Evolutionary conservation across 495 filamentous ascomycete genomes (phyloP).

Genomic region (Xylaria scruposa): DNA sequence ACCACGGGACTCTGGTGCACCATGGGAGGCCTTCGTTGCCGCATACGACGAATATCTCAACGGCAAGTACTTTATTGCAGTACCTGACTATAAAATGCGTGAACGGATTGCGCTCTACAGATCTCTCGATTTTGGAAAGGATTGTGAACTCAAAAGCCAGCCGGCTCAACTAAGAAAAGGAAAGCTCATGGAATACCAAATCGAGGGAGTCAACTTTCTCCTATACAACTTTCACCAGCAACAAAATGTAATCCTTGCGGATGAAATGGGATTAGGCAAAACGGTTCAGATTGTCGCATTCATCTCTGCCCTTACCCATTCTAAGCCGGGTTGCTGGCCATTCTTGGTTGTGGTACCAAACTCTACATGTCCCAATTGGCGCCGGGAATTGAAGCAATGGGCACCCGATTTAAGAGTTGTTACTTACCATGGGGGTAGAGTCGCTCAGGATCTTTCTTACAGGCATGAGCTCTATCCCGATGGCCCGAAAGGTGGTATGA

Average conservation of each 20-base stretch:
- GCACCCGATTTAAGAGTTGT: conserved; percentile 84
- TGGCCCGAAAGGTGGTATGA: conserved; percentile 59
- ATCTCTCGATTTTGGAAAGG: conserved; percentile 65
- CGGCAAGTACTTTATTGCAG: conserved; percentile 69
- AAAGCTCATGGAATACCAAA: conserved; percentile 89
- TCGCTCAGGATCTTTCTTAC: conserved; percentile 71
- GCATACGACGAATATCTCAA: conserved; percentile 87
- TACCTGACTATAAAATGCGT: conserved; percentile 60
- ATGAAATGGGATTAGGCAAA: conserved; percentile 99
- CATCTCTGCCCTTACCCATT: conserved; percentile 76
- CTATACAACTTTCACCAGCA: conserved; percentile 84
- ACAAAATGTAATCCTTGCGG: conserved; percentile 91
- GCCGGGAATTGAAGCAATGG: conserved; percentile 95
- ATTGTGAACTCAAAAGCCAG: conserved; percentile 73
- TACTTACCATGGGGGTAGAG: conserved; percentile 81
- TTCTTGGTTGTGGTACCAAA: conserved; percentile 95
- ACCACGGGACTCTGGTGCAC: conserved; percentile 63
- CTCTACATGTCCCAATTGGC: conserved; percentile 95
- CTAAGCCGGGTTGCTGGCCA: conserved; percentile 80
- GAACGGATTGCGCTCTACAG: conserved; percentile 68
- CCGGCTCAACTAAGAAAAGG: conserved; percentile 76
- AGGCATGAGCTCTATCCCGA: conserved; percentile 83
- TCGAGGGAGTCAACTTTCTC: conserved; percentile 96
- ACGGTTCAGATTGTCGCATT: conserved; percentile 93
- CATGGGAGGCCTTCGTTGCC: conserved; percentile 79